Base-by-base conservation (phyloP, 2,329 filamentous ascomycete genomes). In the Ilyonectria destructans region DNA sequence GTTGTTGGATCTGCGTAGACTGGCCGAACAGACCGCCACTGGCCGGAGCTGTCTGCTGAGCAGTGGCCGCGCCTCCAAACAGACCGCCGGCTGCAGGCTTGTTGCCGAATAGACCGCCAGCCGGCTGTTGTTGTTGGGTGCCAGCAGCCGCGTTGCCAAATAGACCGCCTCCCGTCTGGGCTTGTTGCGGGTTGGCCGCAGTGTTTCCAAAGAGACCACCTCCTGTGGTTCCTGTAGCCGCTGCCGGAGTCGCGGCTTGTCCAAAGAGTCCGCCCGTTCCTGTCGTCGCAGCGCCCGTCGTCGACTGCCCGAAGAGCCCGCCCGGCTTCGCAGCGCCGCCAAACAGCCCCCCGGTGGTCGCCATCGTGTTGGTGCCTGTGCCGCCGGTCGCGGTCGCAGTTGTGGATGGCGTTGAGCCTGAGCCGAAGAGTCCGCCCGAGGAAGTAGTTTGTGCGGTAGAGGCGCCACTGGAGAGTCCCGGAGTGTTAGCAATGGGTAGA, bases 381-480 rank as follows among this genome's bases (percentile, higher is more conserved):
- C 78, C 70, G 67, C 73, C 58, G 37, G 77, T 67, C 15, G 78
- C 72, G 21, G 74, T 78, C 68, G 77, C 69, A 35, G 72, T 70
- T 40, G 75, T 66, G 29, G 71, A 71, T 57, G 74, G 70, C 29
- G 76, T 71, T 29, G 73, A 70, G 58, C 71, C 68, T 49, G 80
- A 78, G 55, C 82, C 81, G 68, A 84, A 83, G 17, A 85, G 77
- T 56, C 79, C 78, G 15, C 78, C 77, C 21, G 80, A 67, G 45
- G 80, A 77, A 35, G 82, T 73, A 56, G 81, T 77, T 63, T 82
- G 77, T 17, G 77, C 70, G 45, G 77, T 70, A 58, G 77, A 59
- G 19, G 73, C 61, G 46, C 72, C 71, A 61, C 78, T 80, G 55
- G 59, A 37, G 29, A 62, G 40, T 29, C 45, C 63, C 64, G 23